A percentile compares a stretch with the other conserved stretches of the same genome.
Conservation (phyloP, 2,329 filamentous ascomycete species). For the Botrytis fragariae region DNA sequence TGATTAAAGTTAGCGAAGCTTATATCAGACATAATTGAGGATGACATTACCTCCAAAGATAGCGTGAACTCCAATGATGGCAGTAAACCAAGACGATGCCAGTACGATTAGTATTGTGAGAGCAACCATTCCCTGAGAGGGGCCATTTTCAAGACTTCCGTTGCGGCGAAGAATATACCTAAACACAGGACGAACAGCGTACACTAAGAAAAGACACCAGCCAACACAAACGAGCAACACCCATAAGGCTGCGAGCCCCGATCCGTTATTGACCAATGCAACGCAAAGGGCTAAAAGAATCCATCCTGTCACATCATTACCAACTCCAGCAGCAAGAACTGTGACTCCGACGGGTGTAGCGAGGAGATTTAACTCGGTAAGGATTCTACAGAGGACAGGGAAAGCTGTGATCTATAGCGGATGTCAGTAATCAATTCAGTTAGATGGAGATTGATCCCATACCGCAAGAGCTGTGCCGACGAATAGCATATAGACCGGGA, state of each 20-base stretch:
- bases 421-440: neutral
- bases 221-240: slow-evolving; percentile 74
- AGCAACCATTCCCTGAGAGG: slow-evolving; percentile 79
- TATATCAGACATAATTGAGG: neutral
- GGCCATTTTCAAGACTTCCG: slow-evolving; percentile 81
- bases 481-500: slow-evolving; percentile 69
- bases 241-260: slow-evolving; percentile 78
- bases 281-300: slow-evolving; percentile 90
- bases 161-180: slow-evolving; percentile 70
- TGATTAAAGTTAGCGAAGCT: slow-evolving; percentile 8
- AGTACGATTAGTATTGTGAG: slow-evolving; percentile 79
- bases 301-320: slow-evolving; percentile 91
- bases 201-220: slow-evolving; percentile 74
- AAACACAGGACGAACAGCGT: slow-evolving; percentile 70
- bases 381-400: slow-evolving; percentile 88
- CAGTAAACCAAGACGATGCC: slow-evolving; percentile 80
- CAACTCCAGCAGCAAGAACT: slow-evolving; percentile 84
- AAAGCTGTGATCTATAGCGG: slow-evolving; percentile 69
- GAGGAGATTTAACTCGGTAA: slow-evolving; percentile 86
- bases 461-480: slow-evolving; percentile 83
- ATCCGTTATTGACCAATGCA: slow-evolving; percentile 83
- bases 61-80: slow-evolving; percentile 86
- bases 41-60: slow-evolving; percentile 67
- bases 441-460: neutral
- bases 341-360: slow-evolving; percentile 82